Evolutionary conservation across 306 rosid genomes (phyloP), one percentile per base, ranked within the genome.

Genomic region (Lathyrus aphaca): DNA sequence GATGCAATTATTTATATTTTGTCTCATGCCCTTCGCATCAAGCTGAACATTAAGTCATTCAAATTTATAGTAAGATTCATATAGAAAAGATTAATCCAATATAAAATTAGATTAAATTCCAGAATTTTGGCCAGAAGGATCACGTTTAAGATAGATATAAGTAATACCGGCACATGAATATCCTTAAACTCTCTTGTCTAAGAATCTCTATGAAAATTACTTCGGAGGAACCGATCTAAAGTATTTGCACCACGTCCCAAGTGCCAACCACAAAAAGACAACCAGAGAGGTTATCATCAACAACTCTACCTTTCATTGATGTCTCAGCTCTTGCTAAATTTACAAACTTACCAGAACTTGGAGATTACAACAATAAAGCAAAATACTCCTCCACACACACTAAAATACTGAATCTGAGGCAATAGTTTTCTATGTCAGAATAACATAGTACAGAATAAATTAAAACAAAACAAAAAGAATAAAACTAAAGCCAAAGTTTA

Each of bases 321-420:
- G 12, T 51, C 29, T 16, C 32, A 1, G 68, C 49, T 71, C 51
- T 73, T 57, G 66, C 82, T 81, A 69, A 73, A 54, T 19, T 68
- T 77, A 77, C 76, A 72, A 72, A 68, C 68, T 17, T 76, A 51
- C 45, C 48, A 39, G 50, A 66, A 69, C 35, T 66, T 30, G 77
- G 75, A 73, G 66, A 69, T 49, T 69, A 64, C 70, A 68, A 73
- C 69, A 68, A 73, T 66, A 62, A 40, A 35, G 21, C 8, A 72
- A 72, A 60, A 61, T 32, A 46, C 73, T 38, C n/a, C 64, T 32
- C 55, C 69, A 49, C 12, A 49, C 50, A 71, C 4, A 37, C 80
- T 54, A 66, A 49, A 77, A 16, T 10, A 53, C 19, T 60, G 77
- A 58, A 71, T 51, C 60, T 70, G 46, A 71, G 64, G 58, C 77